Base-by-base conservation (phyloP, 352 stramenopile genomes). In the Thalassiosira ordinaria region DNA sequence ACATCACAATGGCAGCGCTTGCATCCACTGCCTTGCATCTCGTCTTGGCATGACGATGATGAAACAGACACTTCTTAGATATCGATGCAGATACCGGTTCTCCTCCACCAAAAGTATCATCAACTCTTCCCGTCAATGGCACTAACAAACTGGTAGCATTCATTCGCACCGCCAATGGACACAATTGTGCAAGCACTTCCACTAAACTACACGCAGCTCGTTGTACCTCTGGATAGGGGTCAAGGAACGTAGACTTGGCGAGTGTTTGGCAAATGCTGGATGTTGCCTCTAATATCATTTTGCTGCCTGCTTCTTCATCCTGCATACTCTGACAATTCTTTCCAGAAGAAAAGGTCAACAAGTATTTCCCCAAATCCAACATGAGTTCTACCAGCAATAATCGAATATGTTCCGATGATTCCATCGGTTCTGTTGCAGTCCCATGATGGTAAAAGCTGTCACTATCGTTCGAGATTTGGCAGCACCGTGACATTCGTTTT, bases 361-460 rank as follows among this genome's bases (percentile, higher is more conserved):
- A 65, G 22, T 64, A 73, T 39, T 22, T 35, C 26, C 31, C 52
- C 14, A 77, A 47, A 61, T 80, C 70, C 7, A 69, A n/a, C 49
- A 77, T 52, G 0, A 85, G 22, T 29, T 80, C 70, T 3, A 80
- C 69, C 2, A 85, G 39, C 27, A 70, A 63, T 13, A 80, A 63
- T 41, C 77, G 77, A 52, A 85, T 80, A 37, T 85, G 69, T 37
- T 85, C 77, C 6, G 68, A 78, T 49, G 65, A 35, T 57, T 85
- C 77, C 26, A 71, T 22, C 4, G 64, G 70, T 44, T 68, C 47
- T 14, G 35, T 52, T 0, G 44, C 57, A 1, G 60, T 74, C 1
- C 24, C 66, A 0, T 35, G 41, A 56, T 46, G 61, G 44, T 14
- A 55, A 35, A 68, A 14, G 49, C 60, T 24, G 59, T 18, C 27